These are phyloP conservation scores for Musa acuminata DNA, from an alignment of 176 grass and related monocot species.

Conservation along the genomic window DNA sequence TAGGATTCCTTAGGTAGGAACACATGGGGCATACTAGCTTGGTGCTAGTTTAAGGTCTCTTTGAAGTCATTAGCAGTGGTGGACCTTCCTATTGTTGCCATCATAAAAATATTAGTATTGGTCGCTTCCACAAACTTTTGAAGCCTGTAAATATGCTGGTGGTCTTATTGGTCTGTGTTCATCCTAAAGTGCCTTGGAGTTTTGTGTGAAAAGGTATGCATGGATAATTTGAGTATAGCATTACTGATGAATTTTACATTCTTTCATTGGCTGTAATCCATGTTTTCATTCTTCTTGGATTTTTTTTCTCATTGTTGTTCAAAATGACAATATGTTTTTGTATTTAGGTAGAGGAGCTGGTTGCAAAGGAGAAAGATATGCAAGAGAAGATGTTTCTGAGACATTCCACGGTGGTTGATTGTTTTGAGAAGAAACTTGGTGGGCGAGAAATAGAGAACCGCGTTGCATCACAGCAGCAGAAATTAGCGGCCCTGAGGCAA, in stretches of 20 bases:
- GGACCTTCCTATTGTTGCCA: too few relatives aligned
- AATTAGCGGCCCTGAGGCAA: slow-evolving; percentile 55
- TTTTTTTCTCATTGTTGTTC: neutral
- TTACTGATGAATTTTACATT: too few relatives aligned
- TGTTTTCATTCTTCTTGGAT: neutral
- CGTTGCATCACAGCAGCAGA: slow-evolving; percentile 74
- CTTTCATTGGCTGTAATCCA: too few relatives aligned
- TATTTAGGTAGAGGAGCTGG: slow-evolving; percentile 62
- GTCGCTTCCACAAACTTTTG: too few relatives aligned
- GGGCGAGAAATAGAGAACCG: slow-evolving; percentile 76
- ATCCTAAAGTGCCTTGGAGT: neutral
- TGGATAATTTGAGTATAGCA: neutral
- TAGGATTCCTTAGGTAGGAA: too few relatives aligned
- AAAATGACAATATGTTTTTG: neutral
- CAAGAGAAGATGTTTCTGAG: slow-evolving; percentile 80
- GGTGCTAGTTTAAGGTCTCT: too few relatives aligned
- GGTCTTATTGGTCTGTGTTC: too few relatives aligned
- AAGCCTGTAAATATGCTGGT: too few relatives aligned
- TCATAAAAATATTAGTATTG: too few relatives aligned
- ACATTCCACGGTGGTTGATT: slow-evolving; percentile 83
- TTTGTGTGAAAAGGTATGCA: neutral
- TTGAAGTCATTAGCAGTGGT: too few relatives aligned
- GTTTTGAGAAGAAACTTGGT: slow-evolving; percentile 87
- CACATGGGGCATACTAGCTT: too few relatives aligned
- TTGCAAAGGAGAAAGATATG: slow-evolving; percentile 78